Evolutionary conservation across 2,329 filamentous ascomycete species (phyloP).

Genomic region (Xylaria multiplex): DNA sequence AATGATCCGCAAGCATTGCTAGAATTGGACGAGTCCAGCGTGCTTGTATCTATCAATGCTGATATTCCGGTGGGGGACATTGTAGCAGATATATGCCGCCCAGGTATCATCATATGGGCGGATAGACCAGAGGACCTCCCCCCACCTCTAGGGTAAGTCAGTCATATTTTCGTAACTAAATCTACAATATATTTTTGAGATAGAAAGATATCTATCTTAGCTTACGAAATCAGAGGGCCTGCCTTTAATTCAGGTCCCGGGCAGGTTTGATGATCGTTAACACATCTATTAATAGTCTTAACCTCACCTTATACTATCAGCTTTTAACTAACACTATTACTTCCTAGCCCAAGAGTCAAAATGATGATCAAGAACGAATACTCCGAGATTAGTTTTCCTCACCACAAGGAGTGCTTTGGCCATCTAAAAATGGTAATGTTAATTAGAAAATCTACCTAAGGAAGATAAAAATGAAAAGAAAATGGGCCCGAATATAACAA

Average conservation of each 20-base stretch:
- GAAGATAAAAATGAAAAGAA: no score
- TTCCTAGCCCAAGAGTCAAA: slow-evolving; percentile 24
- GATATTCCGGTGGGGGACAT: slow-evolving; percentile 35
- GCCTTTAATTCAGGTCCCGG: no score
- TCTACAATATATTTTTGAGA: slow-evolving; percentile 7
- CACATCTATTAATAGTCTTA: no score
- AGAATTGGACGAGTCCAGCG: slow-evolving; percentile 35
- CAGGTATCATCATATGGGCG: slow-evolving; percentile 31
- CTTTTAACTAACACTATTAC: slow-evolving; percentile 28
- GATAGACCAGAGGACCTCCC: not conserved
- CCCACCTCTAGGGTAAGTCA: not conserved
- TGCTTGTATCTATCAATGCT: slow-evolving; percentile 35
- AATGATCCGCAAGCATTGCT: slow-evolving; percentile 38
- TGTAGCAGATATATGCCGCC: slow-evolving; percentile 38
- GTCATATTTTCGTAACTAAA: no score
- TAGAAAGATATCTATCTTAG: not conserved
- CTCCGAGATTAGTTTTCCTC: slow-evolving; percentile 24
- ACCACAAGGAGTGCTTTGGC: slow-evolving; percentile 28
- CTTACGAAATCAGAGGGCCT: no score
- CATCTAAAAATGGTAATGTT: no score
- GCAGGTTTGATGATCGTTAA: no score
- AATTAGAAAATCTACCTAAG: no score
- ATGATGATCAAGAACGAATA: slow-evolving; percentile 30
- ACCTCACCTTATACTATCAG: no score
- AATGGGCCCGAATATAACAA: no score